Base-by-base conservation (phyloP, 768 basidiomycete genomes). In the Sarcodon sp. region DNA sequence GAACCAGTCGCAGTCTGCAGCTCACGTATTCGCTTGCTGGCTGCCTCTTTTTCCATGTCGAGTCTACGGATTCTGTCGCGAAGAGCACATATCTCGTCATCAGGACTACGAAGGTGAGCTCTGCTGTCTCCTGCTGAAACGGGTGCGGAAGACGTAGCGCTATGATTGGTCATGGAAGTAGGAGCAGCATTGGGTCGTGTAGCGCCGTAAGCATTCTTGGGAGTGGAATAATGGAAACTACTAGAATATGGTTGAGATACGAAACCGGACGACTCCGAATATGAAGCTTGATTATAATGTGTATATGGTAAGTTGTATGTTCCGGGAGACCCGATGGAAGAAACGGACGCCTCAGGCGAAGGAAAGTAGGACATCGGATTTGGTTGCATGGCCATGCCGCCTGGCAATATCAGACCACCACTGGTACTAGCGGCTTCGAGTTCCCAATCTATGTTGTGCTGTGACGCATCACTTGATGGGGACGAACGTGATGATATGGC, bases 31-130 rank as follows among this genome's bases (percentile, higher is more conserved):
- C 73, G 74, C 51, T 67, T 59, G 33, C 70, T 70, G 33, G 69
- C 69, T 21, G 71, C 70, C 39, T 74, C 67, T 55, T 77, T 74
- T 51, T 75, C 69, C 47, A 71, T 69, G 63, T 87, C 82, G 35
- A 85, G 71, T 51, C 86, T 79, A 15, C 66, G 72, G 44, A 87
- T 66, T 50, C 68, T 71, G 53, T 70, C 74, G 36, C 75, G 75
- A 27, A 87, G 73, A 31, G 62, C 66, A 16, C 63, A 67, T 41
- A 82, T 60, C 55, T 85, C 81, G 6, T 71, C 71, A 31, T 77
- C 72, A 47, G 58, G 49, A 6, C 57, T 50, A 18, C 63, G 21
- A 27, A 27, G 21, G 21, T 27, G 2, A 27, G 21, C 21, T 27
- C 61, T n/a, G 36, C 55, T 13, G 56, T 59, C 13, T 8, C 39